Base-by-base conservation (phyloP, 192 early-diverging fungal genomes). In the Podochytrium sp. region DNA sequence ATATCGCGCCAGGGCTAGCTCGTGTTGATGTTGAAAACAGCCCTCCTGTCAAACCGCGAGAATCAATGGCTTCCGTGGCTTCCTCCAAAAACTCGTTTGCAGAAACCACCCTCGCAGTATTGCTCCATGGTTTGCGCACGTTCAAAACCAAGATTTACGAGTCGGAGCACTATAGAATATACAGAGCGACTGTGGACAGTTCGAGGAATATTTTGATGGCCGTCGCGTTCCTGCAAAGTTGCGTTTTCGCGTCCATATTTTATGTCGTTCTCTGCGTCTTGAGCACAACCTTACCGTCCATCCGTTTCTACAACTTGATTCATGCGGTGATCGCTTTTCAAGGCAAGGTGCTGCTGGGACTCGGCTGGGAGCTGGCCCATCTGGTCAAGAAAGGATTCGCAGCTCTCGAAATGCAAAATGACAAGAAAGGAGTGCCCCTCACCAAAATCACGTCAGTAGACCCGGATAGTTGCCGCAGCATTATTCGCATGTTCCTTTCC, bases 241-340 rank as follows among this genome's bases (percentile, higher is more conserved):
- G 10, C 4, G 14, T 62, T 30, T 62, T 37, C 16, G 60, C 7
- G 37, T 37, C 60, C 16, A 37, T 62, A 10, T 38, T 62, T 37
- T 30, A 6, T 62, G 35, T 62, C 3, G 12, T 62, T 10, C 32
- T 34, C 4, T 62, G 18, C 25, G 60, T 62, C 33, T 38, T 62
- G 4, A 25, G 25, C 25, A 62, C 12, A 4, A 29, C 27, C 37
- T 25, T 38, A 6, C 32, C 37, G 14, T 12, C 10, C 18, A 62
- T 62, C 60, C 10, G 37, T 38, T 62, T 34, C 60, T 62, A 62
- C 37, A 62, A 62, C 35, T 38, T 62, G 14, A 62, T 62, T 37
- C 60, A 62, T 39, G 60, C 60, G 18, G 32, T 62, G 10, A 27
- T 62, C 29, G 10, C n/a, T 16, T 37, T 32, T 37, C 60, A 27